These are phyloP conservation scores for Apophysomyces elegans DNA, from an alignment of 371 early-diverging fungal species.

Conservation along the genomic window DNA sequence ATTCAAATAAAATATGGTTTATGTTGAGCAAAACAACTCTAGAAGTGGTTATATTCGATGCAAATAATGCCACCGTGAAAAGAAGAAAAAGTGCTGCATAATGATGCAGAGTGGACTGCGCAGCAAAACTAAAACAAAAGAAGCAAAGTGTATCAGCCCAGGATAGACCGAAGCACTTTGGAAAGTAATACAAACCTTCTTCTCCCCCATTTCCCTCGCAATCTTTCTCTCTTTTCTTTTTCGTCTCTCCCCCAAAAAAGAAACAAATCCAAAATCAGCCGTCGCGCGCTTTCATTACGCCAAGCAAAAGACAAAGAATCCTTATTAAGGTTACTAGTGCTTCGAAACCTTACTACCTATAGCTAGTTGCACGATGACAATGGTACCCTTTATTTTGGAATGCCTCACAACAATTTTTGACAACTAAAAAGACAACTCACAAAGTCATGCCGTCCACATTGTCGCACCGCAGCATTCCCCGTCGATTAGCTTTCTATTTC, in stretches of 20 bases:
- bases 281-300: conserved; percentile 8
- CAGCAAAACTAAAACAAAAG: conserved; percentile 8
- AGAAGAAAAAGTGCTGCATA: conserved; percentile 12
- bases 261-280: not conserved
- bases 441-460: conserved; percentile 13
- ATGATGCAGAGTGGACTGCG: conserved; percentile 15
- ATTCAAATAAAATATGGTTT: not conserved
- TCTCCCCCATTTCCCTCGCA: conserved; percentile 9
- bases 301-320: conserved; percentile 10
- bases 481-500: conserved; percentile 16
- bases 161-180: conserved; percentile 19
- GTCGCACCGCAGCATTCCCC: conserved; percentile 18
- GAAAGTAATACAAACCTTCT: not conserved
- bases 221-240: too few relatives aligned
- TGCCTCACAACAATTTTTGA: conserved; percentile 10
- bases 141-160: conserved; percentile 5
- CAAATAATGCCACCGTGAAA: not conserved
- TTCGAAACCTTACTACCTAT: not conserved
- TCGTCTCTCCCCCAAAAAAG: conserved; percentile 4
- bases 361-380: conserved; percentile 10
- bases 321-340: conserved; percentile 1
- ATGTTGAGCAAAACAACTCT: conserved; percentile 3
- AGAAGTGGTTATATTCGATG: conserved; percentile 10
- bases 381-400: conserved; percentile 5
- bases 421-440: not conserved